Conservation (phyloP, 805 yeast genomes). For the Candida schatavii region DNA sequence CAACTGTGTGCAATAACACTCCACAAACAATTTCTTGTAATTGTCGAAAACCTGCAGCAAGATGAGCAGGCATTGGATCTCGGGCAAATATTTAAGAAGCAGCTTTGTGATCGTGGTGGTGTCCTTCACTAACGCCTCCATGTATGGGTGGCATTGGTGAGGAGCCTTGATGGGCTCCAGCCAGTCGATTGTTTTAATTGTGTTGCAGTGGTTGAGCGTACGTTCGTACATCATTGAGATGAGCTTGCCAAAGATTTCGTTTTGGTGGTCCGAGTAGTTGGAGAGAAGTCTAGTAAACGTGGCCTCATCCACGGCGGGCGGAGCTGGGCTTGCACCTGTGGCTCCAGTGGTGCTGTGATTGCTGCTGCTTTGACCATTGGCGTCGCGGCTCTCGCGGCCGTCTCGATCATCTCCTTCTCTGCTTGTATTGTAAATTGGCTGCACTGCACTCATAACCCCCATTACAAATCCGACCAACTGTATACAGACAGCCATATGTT, state of each 20-base stretch:
- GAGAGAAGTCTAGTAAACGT: conserved; percentile 30
- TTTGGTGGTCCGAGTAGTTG: conserved; percentile 56
- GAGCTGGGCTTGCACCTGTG: conserved; percentile 9
- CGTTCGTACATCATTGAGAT: conserved; percentile 72
- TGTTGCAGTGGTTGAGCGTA: conserved; percentile 47
- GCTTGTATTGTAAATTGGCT: conserved; percentile 12
- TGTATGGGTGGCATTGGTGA: conserved; percentile 55
- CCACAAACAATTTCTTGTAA: conserved; percentile 54
- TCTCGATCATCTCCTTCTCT: not conserved
- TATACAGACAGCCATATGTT: conserved; percentile 64
- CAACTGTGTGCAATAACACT: conserved; percentile 46
- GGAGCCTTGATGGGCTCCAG: conserved; percentile 39
- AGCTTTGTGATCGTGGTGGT: conserved; percentile 62
- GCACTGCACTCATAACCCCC: conserved; percentile 36
- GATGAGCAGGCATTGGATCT: conserved; percentile 42
- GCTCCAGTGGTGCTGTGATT: conserved; percentile 2
- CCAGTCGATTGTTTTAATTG: conserved; percentile 50
- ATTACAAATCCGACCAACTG: conserved; percentile 53
- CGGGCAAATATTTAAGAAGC: conserved; percentile 55
- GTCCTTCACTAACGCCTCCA: conserved; percentile 65
- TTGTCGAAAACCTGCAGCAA: conserved; percentile 52
- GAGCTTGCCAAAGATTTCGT: conserved; percentile 59
- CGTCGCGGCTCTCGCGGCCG: conserved; percentile 9
- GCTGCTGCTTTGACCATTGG: conserved; percentile 2
- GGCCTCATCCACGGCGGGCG: conserved; percentile 21